Evolutionary conservation across 2,329 filamentous ascomycete species (phyloP), one percentile per base, ranked within the genome.

Genomic region (Ophiostoma quercus): DNA sequence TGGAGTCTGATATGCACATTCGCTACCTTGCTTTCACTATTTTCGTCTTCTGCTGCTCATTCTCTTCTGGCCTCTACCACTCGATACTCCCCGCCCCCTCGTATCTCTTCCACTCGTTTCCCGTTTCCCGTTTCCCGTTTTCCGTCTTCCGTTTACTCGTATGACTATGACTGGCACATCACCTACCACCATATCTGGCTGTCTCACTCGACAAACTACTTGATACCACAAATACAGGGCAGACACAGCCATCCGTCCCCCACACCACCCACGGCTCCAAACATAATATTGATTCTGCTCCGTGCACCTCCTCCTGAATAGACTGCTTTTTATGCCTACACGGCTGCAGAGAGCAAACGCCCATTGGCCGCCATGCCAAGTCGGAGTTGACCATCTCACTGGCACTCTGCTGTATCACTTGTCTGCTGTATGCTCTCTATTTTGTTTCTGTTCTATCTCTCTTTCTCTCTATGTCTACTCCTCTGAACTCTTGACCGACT

Each of bases 261-360:
- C 57, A 63, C 57, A 32, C 25, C 57, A 63, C 54, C 51, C 57
- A 63, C 57, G 29, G 57, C 25, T 37, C 29, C 32, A 16, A 16
- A 14, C 60, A 65, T 65, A 65, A 65, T 65, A 65, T 65, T 65
- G 60, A 19, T 22, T 65, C 2, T 65, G 29, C 16, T 37, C 25
- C 32, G 25, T 16, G 2, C 25, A 34, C 11, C 11, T 25, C n/a
- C 51, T 12, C 16, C n/a, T 57, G n/a, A 29, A 29, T 8, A n/a
- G 19, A 43, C 41, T 16, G 12, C 1, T 12, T 14, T 16, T 43
- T 5, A 43, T 43, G 12, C 41, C 14, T 43, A 11, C 47, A 22
- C 47, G 47, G 47, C 47, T 54, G 47, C 19, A 22, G 47, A 22
- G 6, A 8, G 19, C 47, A 54, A 54, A 54, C 47, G 47, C 16